Conservation (phyloP, 176 grass and related monocot genomes). For the Lolium multiflorum region DNA sequence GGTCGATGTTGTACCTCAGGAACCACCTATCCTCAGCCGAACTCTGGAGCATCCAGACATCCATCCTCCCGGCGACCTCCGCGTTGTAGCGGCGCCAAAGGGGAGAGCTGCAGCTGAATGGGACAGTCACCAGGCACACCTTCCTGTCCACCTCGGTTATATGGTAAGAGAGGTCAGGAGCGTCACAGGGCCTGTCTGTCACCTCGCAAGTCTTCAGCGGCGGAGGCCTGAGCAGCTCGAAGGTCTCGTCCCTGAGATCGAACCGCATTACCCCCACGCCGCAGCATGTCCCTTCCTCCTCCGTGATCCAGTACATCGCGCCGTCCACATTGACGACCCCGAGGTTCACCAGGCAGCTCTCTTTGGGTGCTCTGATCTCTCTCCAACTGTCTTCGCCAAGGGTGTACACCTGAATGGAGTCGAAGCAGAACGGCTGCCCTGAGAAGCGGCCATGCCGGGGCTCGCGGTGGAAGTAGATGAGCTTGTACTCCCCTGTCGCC, state of each 20-base stretch:
- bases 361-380: neutral
- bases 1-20: slow-evolving; percentile 35
- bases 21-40: slow-evolving; percentile 22
- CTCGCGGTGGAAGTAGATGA: slow-evolving; percentile 46
- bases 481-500: slow-evolving; percentile 41
- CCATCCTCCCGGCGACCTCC: slow-evolving; percentile 24
- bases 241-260: slow-evolving; percentile 49
- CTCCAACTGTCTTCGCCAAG: slow-evolving; percentile 40
- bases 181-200: neutral
- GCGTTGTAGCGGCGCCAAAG: slow-evolving; percentile 38
- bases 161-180: neutral
- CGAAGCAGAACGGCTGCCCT: slow-evolving; percentile 46
- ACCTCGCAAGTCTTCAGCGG: slow-evolving; percentile 6
- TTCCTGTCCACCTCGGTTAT: slow-evolving; percentile 29
- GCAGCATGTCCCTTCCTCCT: slow-evolving; percentile 29
- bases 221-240: slow-evolving; percentile 28
- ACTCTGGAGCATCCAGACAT: slow-evolving; percentile 48
- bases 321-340: slow-evolving; percentile 43
- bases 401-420: slow-evolving; percentile 44
- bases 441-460: slow-evolving; percentile 16
- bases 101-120: slow-evolving; percentile 12
- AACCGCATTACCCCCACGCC: slow-evolving; percentile 29
- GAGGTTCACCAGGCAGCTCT: slow-evolving; percentile 47
- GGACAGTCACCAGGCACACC: slow-evolving; percentile 22
- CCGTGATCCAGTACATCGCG: slow-evolving; percentile 42